Base-by-base conservation (phyloP, 2,329 filamentous ascomycete genomes). In the Colletotrichum nymphaeae region DNA sequence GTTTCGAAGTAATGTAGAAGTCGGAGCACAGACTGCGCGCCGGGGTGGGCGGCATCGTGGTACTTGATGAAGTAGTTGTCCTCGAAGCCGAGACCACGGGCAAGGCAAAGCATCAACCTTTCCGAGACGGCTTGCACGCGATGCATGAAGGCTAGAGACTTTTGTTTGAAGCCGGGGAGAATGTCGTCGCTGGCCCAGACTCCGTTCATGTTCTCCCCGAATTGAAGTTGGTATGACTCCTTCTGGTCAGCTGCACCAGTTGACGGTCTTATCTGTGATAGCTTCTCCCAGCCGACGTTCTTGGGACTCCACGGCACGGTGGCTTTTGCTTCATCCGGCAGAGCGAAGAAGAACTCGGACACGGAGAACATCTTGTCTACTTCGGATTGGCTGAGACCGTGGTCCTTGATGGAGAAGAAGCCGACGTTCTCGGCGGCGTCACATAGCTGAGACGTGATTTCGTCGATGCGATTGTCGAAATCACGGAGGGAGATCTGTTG, bases 161-260 rank as follows among this genome's bases (percentile, higher is more conserved):
- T 79, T 0, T 78, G 72, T 56, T 83, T 81, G 79, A 92, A 92
- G 1, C 84, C 86, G 0, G 88, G 86, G 0, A 90, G 79, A 1
- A 82, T 75, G 0, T 79, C 75, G 8, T 90, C 86, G 49, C 80
- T 76, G 12, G 90, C 82, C 90, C 90, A 92, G 72, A 83, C 80
- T 57, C 83, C 85, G 14, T 84, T 79, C 85, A 89, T 88, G 69
- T 85, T 86, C 63, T 83, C 82, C n/a, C 90, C 88, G 74, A 90
- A 91, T 77, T 92, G 90, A 79, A 92, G 82, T 78, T 92, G 90
- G 77, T 91, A 90, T 12, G 87, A 89, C 79, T 92, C 90, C 76
- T 92, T 92, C 63, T 84, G 85, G 79, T 92, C 90, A 1, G 87
- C 84, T 1, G 83, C 82, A 12, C 90, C 90, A 0, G 90, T 92